Conservation (phyloP, 257 asterid species). For the Jasminum sambac region DNA sequence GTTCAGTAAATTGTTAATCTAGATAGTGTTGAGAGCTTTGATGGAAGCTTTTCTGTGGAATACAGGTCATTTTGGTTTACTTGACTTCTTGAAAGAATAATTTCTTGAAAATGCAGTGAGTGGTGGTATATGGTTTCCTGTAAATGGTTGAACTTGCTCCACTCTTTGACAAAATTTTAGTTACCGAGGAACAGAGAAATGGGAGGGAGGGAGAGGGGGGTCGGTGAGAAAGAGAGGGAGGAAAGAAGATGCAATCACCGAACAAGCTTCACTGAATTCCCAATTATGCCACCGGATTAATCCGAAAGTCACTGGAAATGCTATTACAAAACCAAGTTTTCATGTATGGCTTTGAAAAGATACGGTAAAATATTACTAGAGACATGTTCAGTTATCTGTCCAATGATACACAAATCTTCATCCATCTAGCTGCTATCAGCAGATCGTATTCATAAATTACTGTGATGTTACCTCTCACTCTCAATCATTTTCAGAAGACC, state of each 20-base stretch:
- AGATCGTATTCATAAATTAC: not conserved
- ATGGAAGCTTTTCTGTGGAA: not conserved
- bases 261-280: not conserved
- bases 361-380: not conserved
- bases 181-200: no score
- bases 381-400: constrained; percentile 1
- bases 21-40: not conserved
- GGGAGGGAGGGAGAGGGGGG: no score
- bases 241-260: not conserved
- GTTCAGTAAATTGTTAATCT: not conserved
- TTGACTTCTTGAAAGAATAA: not conserved
- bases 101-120: not conserved
- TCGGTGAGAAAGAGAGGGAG: no score
- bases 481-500: constrained; percentile 93
- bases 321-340: not conserved
- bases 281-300: constrained; percentile 4
- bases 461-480: constrained; percentile 67
- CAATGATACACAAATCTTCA: constrained; percentile 5
- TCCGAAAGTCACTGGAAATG: constrained; percentile 4
- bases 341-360: not conserved
- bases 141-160: not conserved
- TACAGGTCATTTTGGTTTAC: not conserved
- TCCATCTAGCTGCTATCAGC: not conserved
- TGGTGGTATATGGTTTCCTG: not conserved
- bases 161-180: not conserved